Conservation (phyloP, 257 asterid species). For the Catharanthus roseus region DNA sequence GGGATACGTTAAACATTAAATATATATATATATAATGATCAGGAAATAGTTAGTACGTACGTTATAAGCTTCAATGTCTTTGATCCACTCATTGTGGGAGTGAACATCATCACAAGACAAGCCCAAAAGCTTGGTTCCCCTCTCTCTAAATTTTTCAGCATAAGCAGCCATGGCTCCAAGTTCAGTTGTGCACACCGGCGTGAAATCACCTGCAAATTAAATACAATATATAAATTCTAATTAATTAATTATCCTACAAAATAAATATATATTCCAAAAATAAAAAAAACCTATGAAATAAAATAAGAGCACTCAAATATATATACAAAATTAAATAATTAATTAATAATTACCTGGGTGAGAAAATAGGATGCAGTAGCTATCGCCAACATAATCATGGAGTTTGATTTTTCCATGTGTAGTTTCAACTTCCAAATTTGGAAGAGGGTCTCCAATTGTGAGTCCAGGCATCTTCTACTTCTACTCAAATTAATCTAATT, state of each 20-base stretch:
- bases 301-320: too few species aligned
- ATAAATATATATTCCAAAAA: too few species aligned
- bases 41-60: neutral
- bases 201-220: constrained; percentile 51
- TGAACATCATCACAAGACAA: constrained; percentile 63
- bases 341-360: constrained; percentile 46
- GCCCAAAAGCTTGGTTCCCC: constrained; percentile 77
- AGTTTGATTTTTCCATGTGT: constrained; percentile 70
- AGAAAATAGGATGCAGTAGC: constrained; percentile 71
- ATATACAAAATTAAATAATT: too few species aligned
- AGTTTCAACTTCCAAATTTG: constrained; percentile 68
- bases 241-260: too few species aligned
- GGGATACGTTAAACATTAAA: too few species aligned
- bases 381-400: constrained; percentile 53
- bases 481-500: too few species aligned
- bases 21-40: too few species aligned
- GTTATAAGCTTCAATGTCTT: constrained; percentile 73
- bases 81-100: constrained; percentile 75
- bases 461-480: constrained; percentile 59
- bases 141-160: constrained; percentile 50
- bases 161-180: constrained; percentile 79
- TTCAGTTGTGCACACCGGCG: constrained; percentile 96
- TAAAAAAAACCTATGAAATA: too few species aligned
- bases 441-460: constrained; percentile 74
- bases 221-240: too few species aligned